Conservation (phyloP, 495 filamentous ascomycete species). For the Filosporella fistucella region DNA sequence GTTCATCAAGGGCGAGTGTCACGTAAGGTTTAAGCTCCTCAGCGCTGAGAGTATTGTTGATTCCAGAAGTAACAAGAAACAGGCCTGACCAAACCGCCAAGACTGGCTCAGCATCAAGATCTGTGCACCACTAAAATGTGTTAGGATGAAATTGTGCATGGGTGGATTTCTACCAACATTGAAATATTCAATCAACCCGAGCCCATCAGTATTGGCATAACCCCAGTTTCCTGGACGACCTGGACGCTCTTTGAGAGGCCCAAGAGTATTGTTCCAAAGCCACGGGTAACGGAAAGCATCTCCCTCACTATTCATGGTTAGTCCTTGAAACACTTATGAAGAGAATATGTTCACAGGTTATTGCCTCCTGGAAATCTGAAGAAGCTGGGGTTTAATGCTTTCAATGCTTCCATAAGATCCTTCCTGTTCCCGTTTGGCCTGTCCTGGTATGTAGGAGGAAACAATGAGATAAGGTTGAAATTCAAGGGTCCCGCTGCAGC, state of each 20-base stretch:
- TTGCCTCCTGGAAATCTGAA: constrained; percentile 52
- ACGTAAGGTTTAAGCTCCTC: constrained; percentile 23
- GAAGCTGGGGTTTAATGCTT: constrained; percentile 39
- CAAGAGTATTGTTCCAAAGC: constrained; percentile 55
- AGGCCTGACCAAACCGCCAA: constrained; percentile 49
- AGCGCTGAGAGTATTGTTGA: constrained; percentile 20
- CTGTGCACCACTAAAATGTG: constrained; percentile 43
- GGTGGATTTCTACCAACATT: constrained; percentile 9
- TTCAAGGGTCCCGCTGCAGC: constrained; percentile 34
- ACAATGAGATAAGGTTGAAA: constrained; percentile 48
- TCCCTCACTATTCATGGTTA: constrained; percentile 28
- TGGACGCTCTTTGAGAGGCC: constrained; percentile 43
- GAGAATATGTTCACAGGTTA: constrained; percentile 28
- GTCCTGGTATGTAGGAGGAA: constrained; percentile 49
- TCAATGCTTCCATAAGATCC: constrained; percentile 42
- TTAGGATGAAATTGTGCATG: background rate
- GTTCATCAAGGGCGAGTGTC: constrained; percentile 30
- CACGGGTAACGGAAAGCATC: constrained; percentile 33
- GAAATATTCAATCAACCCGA: constrained; percentile 31
- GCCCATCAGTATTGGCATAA: constrained; percentile 49
- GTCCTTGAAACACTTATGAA: background rate
- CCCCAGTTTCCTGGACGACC: constrained; percentile 45
- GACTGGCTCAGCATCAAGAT: constrained; percentile 46
- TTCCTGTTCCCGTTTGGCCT: constrained; percentile 44
- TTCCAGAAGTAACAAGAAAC: constrained; percentile 25